Evolutionary conservation across 306 rosid genomes (phyloP), one percentile per base, ranked within the genome.

Genomic region (Quercus suber): DNA sequence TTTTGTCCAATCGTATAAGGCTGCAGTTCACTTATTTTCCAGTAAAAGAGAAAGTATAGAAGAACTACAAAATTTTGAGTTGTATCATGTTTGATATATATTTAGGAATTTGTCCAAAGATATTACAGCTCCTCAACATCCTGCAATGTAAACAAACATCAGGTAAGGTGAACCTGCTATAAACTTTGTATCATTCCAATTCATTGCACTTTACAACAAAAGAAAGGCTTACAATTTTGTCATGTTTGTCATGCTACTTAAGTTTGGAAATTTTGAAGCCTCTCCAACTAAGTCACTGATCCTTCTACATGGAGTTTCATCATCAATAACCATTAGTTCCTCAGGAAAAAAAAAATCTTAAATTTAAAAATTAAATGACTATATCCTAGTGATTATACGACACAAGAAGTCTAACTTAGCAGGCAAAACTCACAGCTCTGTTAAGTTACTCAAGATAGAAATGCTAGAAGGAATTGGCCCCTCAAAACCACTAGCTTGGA

Each of bases 391-490:
- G 71, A 70, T 13, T 45, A 31, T 6, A 69, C 51, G 58, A 33
- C 6, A 5, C 7, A 5, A 33, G 37, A 33, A 33, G 2, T 33
- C 5, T 0, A 35, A 5, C 41, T 35, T 35, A 1, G 41, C 5
- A 0, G 18, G 56, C 17, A 43, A 28, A 35, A 83, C 83, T 83
- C 49, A 83, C 86, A 78, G 61, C 8, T 74, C 45, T 1, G 69
- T 58, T 37, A 83, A 78, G 13, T 60, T 74, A 37, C 31, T 8
- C 77, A 78, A 17, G 27, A 8, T 53, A 59, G 86, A 83, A 68
- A 83, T 69, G 69, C 25, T 83, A 9, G 76, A 9, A 1, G 86
- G 86, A 60, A 83, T 78, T 5, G 80, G 83, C 8, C 86, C 83
- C 53, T 69, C 21, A 30, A 83, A 23, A 59, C 86, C 80, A 52